Percentiles rank a stretch among this genome's conserved stretches.
Conservation (phyloP, 805 yeast genomes). For the Wickerhamomyces ciferrii region DNA sequence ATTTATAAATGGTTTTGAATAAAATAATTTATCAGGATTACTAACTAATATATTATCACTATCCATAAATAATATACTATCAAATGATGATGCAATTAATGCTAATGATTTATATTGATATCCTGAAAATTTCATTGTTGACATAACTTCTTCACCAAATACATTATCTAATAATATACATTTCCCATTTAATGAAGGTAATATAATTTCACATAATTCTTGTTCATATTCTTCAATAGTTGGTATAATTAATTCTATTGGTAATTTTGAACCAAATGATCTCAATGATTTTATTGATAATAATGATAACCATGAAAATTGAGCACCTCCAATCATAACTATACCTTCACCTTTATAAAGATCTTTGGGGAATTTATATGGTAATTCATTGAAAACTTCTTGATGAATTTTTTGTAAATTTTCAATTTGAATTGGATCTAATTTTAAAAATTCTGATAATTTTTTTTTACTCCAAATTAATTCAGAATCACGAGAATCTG, state of each 20-base stretch:
- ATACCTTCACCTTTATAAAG: constrained; percentile 36
- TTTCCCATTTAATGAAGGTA: constrained; percentile 56
- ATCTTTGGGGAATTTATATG: not conserved
- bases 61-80: constrained; percentile 68
- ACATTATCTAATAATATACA: constrained; percentile 61
- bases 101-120: constrained; percentile 75
- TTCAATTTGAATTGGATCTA: not conserved
- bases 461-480: not conserved
- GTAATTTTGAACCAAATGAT: constrained; percentile 46
- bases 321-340: constrained; percentile 58
- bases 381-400: not conserved
- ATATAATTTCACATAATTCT: constrained; percentile 51
- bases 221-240: constrained; percentile 61
- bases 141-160: constrained; percentile 50
- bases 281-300: constrained; percentile 44
- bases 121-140: constrained; percentile 45
- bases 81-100: constrained; percentile 68
- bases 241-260: constrained; percentile 72
- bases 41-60: constrained; percentile 62
- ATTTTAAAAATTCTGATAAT: not conserved
- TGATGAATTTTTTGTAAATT: not conserved
- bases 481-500: not conserved
- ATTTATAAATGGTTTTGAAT: constrained; percentile 36
- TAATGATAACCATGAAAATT: constrained; percentile 48
- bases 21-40: constrained; percentile 40